A percentile compares a stretch with the other conserved stretches of the same genome.
Evolutionary conservation across 257 asterid genomes (phyloP).

Genomic region (Coffea canephora): DNA sequence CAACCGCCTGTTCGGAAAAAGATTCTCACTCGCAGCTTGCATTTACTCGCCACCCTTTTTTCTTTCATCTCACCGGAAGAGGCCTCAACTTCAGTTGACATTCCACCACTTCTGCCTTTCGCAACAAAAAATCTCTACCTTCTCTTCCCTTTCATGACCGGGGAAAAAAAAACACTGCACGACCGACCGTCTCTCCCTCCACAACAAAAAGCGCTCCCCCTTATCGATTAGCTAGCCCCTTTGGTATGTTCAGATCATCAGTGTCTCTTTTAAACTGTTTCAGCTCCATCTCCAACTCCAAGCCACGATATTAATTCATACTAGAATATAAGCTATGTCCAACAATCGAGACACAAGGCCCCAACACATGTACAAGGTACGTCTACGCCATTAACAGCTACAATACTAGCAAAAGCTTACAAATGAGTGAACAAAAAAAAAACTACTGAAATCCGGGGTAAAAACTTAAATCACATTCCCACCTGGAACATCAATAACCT

Average conservation of each 20-base stretch:
- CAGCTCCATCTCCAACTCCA: constrained; percentile 1
- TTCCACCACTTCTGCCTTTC: too few relatives aligned
- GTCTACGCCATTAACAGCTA: neutral
- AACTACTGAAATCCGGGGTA: neutral
- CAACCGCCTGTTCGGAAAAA: too few relatives aligned
- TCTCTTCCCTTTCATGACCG: too few relatives aligned
- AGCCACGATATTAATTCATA: neutral
- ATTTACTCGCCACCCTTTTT: too few relatives aligned
- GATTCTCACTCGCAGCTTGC: too few relatives aligned
- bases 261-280: neutral
- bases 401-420: neutral
- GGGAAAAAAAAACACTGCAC: too few relatives aligned
- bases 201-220: neutral
- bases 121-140: too few relatives aligned
- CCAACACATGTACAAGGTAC: neutral
- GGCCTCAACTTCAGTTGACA: too few relatives aligned
- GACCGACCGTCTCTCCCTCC: neutral
- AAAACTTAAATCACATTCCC: neutral
- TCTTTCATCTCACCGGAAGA: too few relatives aligned
- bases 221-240: too few relatives aligned
- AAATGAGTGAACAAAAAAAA: neutral
- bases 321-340: neutral
- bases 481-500: neutral
- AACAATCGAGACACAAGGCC: neutral
- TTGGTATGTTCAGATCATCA: too few relatives aligned